Conservation (phyloP, 2,329 filamentous ascomycete species). For the Dryadomyces sulphureus region DNA sequence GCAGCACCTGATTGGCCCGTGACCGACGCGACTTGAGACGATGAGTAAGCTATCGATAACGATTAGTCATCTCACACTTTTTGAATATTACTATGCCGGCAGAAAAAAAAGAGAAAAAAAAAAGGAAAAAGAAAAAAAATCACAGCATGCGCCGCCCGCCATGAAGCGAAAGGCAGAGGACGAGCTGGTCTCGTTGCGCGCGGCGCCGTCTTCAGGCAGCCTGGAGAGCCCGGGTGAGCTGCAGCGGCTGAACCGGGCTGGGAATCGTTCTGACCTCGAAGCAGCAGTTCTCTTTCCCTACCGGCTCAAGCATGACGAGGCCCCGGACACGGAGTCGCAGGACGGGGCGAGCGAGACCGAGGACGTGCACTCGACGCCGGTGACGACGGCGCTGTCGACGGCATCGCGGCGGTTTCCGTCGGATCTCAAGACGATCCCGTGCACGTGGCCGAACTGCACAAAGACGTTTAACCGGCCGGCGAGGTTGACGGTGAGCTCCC, state of each 20-base stretch:
- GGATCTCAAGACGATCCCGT: conserved; percentile 62
- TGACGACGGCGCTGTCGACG: conserved; percentile 7
- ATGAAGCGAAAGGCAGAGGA: conserved; percentile 12
- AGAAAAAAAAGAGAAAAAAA: neutral
- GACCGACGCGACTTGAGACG: neutral
- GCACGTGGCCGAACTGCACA: conserved; percentile 56
- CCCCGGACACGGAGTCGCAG: no score
- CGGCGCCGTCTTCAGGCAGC: neutral
- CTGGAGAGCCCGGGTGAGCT: neutral
- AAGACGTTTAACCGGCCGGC: conserved; percentile 84
- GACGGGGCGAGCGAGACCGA: no score
- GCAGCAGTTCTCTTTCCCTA: no score
- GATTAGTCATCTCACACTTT: neutral
- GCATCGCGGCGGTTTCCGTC: conserved; percentile 36
- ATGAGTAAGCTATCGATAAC: conserved; percentile 9
- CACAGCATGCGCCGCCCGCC: neutral
- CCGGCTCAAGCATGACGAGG: neutral
- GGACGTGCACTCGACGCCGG: conserved; percentile 6
- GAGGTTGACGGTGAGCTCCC: conserved; percentile 38
- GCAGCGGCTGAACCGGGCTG: no score
- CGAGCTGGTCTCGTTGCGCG: conserved; percentile 3
- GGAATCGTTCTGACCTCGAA: no score
- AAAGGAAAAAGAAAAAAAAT: neutral
- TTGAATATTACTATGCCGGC: no score
- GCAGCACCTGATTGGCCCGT: conserved; percentile 4